Evolutionary conservation across 352 stramenopile species (phyloP), one percentile per base, ranked within the genome.

Genomic region (Nothophytophthora sp.): DNA sequence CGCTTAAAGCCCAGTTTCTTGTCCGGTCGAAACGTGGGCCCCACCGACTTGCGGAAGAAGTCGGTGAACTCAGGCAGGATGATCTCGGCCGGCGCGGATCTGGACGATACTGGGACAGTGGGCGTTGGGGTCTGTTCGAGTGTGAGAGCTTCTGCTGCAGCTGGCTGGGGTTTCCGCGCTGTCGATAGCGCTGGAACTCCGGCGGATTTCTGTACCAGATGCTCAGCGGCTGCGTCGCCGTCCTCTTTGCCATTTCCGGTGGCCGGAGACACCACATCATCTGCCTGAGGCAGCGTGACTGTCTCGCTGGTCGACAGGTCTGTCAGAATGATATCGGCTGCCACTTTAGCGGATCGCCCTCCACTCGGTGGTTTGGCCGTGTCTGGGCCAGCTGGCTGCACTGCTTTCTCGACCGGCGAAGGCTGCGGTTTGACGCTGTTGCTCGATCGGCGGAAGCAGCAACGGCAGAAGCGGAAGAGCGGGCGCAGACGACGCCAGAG

Each of bases 1-100:
- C 70, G 55, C n/a, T 72, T 68, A 27, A 89, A 93, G 0, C 83
- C 83, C 2, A 92, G 54, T 9, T 70, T 59, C 8, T 53, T 60
- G 32, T 93, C 83, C 0, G 82, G 74, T 1, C 41, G 37, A 38
- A 81, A 88, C 4, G 45, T 51, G 1, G 32, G 49, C 0, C 50
- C 40, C 23, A 90, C 69, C 0, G 69, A 73, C 56, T 89, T 90
- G 40, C 76, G 74, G 42, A 90, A 92, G 13, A 70, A 51, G 30
- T 86, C 78, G 4, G 81, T 92, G 54, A 76, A 92, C 56, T 92
- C 79, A 3, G 83, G 77, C 9, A 92, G 49, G 5, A 86, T 45
- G 2, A 78, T 54, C 10, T 70, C 54, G 12, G n/a, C 43, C 19
- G 50, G 27, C 13, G 45, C 35, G 41, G 38, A 4, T 52, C 50